Conservation (phyloP, 352 stramenopile species). For the Phytophthora crassamura region DNA sequence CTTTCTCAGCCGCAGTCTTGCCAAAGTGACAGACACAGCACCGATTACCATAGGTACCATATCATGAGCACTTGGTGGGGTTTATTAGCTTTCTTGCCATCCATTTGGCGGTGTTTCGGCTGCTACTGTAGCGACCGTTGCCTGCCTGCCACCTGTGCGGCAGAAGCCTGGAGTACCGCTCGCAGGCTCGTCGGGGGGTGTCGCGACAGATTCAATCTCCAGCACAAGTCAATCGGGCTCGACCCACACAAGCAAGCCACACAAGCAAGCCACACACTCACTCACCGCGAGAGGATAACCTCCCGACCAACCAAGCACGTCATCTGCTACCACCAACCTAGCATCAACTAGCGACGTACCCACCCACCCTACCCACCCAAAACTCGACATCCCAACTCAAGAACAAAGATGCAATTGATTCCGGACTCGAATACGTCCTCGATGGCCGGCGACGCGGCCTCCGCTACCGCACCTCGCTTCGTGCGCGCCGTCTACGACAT, state of each 20-base stretch:
- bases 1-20: no score
- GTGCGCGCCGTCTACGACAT: conserved; percentile 61
- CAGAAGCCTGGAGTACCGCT: no score
- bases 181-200: no score
- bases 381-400: no score
- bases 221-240: conserved; percentile 25
- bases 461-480: conserved; percentile 44
- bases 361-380: no score
- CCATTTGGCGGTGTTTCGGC: background rate
- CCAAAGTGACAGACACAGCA: no score
- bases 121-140: background rate
- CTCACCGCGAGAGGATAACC: background rate
- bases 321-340: background rate
- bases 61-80: no score
- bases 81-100: no score
- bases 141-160: background rate
- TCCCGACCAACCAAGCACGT: background rate
- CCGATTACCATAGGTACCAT: no score
- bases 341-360: background rate
- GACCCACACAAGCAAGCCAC: conserved; percentile 7
- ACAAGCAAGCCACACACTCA: no score
- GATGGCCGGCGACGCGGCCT: background rate
- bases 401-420: background rate
- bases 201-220: background rate
- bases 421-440: background rate